phyloP scores from a whole-genome alignment of 345 rosid species.

The Sonneratia alba region DNA sequence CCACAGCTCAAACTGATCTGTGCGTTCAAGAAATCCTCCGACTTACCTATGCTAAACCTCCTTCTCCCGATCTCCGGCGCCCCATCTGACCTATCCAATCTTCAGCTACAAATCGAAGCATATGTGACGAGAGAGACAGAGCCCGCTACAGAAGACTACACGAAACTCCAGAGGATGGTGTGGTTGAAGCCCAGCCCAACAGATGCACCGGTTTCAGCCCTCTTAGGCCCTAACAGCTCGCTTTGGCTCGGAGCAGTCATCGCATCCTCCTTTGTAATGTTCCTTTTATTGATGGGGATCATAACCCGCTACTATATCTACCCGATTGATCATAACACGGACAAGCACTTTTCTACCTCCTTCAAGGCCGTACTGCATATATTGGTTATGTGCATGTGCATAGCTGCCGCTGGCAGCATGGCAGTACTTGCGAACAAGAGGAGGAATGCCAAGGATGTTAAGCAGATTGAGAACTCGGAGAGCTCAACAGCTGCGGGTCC shows the following conservation, averaged over 20 bases:
- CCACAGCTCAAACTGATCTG: constrained; percentile 24
- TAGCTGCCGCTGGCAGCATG: constrained; percentile 32
- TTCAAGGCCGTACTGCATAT: constrained; percentile 25
- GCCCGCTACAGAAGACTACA: constrained; percentile 8
- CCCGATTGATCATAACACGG: constrained; percentile 41
- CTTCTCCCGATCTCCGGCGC: constrained; percentile 20
- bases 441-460: constrained; percentile 19
- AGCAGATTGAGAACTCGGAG: constrained; percentile 27
- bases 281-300: constrained; percentile 47
- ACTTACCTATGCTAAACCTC: constrained; percentile 35
- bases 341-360: constrained; percentile 18
- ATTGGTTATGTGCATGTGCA: constrained; percentile 31
- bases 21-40: constrained; percentile 30
- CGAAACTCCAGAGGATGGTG: constrained; percentile 23
- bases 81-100: constrained; percentile 8
- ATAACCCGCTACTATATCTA: constrained; percentile 41
- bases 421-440: constrained; percentile 62
- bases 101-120: constrained; percentile 32
- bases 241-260: constrained; percentile 62
- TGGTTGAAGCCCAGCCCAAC: constrained; percentile 49
- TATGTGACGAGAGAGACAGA: constrained; percentile 59
- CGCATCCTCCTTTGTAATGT: constrained; percentile 50
- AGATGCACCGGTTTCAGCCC: constrained; percentile 44
- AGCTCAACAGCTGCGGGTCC: constrained; percentile 12
- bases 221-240: constrained; percentile 69